Base-by-base conservation (phyloP, 2,329 filamentous ascomycete genomes). In the Penicillium fuscoglaucum region DNA sequence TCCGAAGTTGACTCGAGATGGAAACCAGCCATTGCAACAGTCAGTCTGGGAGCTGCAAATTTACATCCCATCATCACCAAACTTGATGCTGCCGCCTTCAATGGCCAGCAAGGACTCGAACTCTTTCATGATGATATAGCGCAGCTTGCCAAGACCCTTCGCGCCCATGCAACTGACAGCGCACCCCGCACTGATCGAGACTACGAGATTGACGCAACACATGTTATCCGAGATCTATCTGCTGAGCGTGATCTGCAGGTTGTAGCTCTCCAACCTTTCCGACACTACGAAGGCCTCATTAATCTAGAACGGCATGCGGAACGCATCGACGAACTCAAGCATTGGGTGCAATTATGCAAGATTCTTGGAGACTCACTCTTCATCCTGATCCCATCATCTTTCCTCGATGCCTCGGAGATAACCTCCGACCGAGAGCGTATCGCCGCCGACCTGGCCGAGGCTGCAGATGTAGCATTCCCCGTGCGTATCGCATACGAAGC, bases 181-280 rank as follows among this genome's bases (percentile, higher is more conserved):
- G 1, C 28, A 41, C 46, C 41, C 47, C 60, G 60, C 40, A 55
- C 64, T 43, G 77, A 83, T 0, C 78, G 85, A 53, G 84, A 89
- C 67, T 90, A 85, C 65, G 78, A 83, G 48, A 72, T 80, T 59
- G 75, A 77, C 7, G 81, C 86, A 1, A 86, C 82, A 0, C 71
- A 72, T 29, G 76, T 81, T 37, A 81, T 90, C 50, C 80, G 79
- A 58, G 71, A 73, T 0, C 74, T 87, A 49, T 84, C 82, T 41
- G 74, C 80, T 24, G 76, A 81, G 26, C 76, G 84, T 37, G 74
- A 76, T 0, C 73, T 91, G 1, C 76, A 79, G 48, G 80, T 90
- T 55, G 78, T 90, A 63, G 85, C 90, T 74, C 76, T 91, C 3
- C 88, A 91, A 64, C 88, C 88, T 0, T 91, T 91, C 63, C 78